Conservation (phyloP, 2,329 filamentous ascomycete genomes). For the Exophiala calicioides region DNA sequence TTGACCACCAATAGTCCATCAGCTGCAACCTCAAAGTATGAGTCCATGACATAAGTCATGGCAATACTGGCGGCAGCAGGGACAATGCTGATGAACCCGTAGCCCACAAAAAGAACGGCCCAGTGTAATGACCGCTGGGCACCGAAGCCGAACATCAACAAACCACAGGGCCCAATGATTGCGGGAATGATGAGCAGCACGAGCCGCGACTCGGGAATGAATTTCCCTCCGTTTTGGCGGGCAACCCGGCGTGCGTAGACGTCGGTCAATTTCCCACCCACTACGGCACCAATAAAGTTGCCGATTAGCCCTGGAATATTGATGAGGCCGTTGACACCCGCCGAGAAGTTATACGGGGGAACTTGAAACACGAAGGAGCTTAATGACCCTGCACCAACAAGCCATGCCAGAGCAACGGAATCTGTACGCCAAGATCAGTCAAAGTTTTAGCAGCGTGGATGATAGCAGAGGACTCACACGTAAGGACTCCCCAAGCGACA, state of each 20-base stretch:
- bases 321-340: conserved; percentile 7
- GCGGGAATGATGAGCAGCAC: conserved; percentile 10
- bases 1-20: conserved; percentile 28
- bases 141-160: conserved; percentile 15
- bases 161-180: conserved; percentile 6
- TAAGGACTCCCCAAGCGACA: conserved; percentile 10
- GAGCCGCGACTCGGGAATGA: conserved; percentile 10
- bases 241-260: neutral
- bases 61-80: conserved; percentile 5
- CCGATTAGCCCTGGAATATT: conserved; percentile 11
- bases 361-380: conserved; percentile 13
- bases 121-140: conserved; percentile 7
- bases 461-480: too few species aligned
- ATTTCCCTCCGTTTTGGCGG: conserved; percentile 6
- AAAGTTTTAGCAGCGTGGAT: too few species aligned
- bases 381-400: conserved; percentile 1
- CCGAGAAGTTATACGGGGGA: conserved; percentile 8
- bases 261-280: conserved; percentile 10
- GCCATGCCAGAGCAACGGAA: conserved; percentile 9
- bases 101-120: conserved; percentile 12
- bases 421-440: neutral
- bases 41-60: conserved; percentile 17
- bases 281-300: conserved; percentile 5
- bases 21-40: conserved; percentile 9
- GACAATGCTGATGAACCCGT: conserved; percentile 7